These are phyloP conservation scores for Trichophyton rubrum DNA, from an alignment of 2,329 filamentous ascomycete species.

Conservation along the genomic window DNA sequence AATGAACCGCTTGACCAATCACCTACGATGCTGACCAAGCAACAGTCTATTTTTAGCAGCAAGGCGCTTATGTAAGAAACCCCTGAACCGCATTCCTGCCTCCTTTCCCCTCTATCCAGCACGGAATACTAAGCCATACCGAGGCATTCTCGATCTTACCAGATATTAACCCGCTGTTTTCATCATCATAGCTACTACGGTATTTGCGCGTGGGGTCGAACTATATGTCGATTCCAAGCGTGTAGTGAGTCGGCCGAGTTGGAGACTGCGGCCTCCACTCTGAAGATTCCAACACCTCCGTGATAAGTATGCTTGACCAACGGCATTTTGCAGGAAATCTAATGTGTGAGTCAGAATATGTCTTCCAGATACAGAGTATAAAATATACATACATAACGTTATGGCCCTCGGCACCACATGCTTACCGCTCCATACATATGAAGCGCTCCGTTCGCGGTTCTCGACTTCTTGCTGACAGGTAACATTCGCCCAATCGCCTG, in stretches of 20 bases:
- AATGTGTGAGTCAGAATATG: not conserved
- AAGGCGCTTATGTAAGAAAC: not conserved
- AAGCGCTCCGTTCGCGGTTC: not conserved
- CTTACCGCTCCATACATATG: not conserved
- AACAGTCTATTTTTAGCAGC: not conserved
- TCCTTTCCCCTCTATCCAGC: too few relatives aligned
- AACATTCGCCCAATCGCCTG: not conserved
- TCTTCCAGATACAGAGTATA: not conserved
- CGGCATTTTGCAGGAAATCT: not conserved
- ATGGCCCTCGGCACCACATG: constrained; percentile 2
- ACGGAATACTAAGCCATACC: too few relatives aligned
- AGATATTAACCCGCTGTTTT: too few relatives aligned
- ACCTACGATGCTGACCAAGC: not conserved
- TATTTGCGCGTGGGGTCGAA: not conserved
- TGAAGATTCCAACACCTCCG: too few relatives aligned
- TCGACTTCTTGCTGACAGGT: not conserved
- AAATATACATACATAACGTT: not conserved
- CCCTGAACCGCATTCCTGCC: not conserved
- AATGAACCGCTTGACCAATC: not conserved
- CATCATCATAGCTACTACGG: not conserved
- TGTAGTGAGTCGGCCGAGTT: not conserved
- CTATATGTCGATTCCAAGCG: not conserved
- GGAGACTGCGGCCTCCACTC: not conserved
- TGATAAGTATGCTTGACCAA: not conserved
- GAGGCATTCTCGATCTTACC: too few relatives aligned